Base-by-base conservation (phyloP, 164 flowering plant genomes). In the Annona cherimola region DNA sequence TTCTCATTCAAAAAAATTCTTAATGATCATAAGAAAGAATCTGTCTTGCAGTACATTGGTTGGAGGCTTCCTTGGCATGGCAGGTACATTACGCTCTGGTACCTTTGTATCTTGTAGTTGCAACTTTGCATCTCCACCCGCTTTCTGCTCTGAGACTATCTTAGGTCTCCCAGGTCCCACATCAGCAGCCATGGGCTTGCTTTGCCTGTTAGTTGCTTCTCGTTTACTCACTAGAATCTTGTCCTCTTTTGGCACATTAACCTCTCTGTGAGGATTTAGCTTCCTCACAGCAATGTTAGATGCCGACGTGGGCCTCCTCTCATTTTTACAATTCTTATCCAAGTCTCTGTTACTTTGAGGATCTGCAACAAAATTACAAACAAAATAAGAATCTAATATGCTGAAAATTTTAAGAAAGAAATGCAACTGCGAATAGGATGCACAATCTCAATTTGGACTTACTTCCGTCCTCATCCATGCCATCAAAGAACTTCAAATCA, bases 391-490 rank as follows among this genome's bases (percentile, higher is more conserved):
- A 74, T 62, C 16, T 66, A 66, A 70, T 41, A 41, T 67, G 66
- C 14, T 64, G 71, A 72, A 76, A 81, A 83, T 81, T 75, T 71
- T 67, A 82, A 78, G 64, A 78, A 76, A 80, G 73, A 80, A 80
- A 76, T 68, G 69, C 77, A 65, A 50, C 3, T 4, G 57, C 44
- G 12, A 35, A 42, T 11, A 8, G 61, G 41, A 70, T 45, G 66
- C 66, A 65, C 62, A 71, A 18, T 67, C 63, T 50, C 2, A 35
- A 59, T 71, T 41, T 67, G 26, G 46, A 90, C 99, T 91, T 84
- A 95, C 99, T 91, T 95, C 92, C 96, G 82, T 88, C 89, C 79
- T 91, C 98, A 80, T 95, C 98, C 92, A 95, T 85, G 70, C 91
- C 97, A 59, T 95, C 98, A 72, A 93, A 95, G 85, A 95, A 89